These are phyloP conservation scores for Penicillium longicatenatum DNA, from an alignment of 495 filamentous ascomycete species.

Conservation along the genomic window DNA sequence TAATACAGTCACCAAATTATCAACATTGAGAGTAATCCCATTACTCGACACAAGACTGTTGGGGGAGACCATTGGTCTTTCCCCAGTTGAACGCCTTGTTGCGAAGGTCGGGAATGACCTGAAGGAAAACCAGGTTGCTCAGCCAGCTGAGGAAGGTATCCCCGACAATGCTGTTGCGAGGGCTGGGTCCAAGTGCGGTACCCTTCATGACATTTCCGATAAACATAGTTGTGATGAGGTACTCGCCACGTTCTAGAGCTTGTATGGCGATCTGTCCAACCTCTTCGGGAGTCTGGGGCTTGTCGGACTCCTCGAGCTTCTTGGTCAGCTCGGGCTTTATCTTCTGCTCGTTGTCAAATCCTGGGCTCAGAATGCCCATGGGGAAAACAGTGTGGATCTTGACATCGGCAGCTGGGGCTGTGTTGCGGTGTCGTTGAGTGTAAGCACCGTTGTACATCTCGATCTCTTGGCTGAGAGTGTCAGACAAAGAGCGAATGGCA, in stretches of 20 bases:
- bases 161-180: conserved; percentile 40
- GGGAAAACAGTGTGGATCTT: conserved; percentile 84
- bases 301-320: conserved; percentile 80
- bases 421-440: conserved; percentile 47
- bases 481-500: conserved; percentile 80
- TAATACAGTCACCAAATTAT: conserved; percentile 19
- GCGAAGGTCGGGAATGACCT: conserved; percentile 46
- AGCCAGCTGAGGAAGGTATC: conserved; percentile 49
- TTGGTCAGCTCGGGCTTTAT: conserved; percentile 81
- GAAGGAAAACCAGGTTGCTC: conserved; percentile 45
- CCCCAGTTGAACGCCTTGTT: conserved; percentile 50
- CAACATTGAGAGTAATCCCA: not conserved
- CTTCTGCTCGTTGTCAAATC: conserved; percentile 74
- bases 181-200: conserved; percentile 43
- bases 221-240: conserved; percentile 71
- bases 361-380: conserved; percentile 75
- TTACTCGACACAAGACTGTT: conserved; percentile 1
- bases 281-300: conserved; percentile 72
- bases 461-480: conserved; percentile 81
- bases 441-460: conserved; percentile 72
- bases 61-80: conserved; percentile 42
- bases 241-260: conserved; percentile 78
- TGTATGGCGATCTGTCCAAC: conserved; percentile 70
- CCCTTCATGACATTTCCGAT: conserved; percentile 68
- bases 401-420: conserved; percentile 58